These are phyloP conservation scores for Limtongia smithiae DNA, from an alignment of 805 yeast genomes.

Conservation along the genomic window DNA sequence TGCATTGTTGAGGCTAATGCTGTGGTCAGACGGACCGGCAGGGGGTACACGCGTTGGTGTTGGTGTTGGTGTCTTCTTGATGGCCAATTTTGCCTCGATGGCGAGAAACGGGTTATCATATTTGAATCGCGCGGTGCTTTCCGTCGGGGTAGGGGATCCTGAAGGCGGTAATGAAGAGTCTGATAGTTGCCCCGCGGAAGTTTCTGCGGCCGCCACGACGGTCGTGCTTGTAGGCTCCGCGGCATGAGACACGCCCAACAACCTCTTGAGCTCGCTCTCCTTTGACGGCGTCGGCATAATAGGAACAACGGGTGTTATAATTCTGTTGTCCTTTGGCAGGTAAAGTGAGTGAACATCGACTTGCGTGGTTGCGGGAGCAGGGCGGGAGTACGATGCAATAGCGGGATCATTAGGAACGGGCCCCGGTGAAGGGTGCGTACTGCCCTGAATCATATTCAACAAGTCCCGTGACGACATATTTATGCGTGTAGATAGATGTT, in stretches of 20 bases:
- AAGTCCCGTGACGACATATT: conserved; percentile 12
- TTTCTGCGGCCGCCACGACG: background rate
- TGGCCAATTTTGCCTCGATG: conserved; percentile 15
- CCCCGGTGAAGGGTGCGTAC: background rate
- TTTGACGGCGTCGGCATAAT: background rate
- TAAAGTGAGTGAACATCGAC: conserved; percentile 2
- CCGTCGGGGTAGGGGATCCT: background rate
- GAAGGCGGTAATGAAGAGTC: background rate
- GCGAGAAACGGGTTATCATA: conserved; percentile 22
- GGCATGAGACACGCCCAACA: background rate
- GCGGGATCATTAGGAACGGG: conserved; percentile 20
- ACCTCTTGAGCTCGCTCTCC: conserved; percentile 7
- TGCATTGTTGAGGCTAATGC: too few relatives aligned
- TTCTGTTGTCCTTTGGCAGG: background rate
- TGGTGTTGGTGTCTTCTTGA: background rate
- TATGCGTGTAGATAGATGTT: too few relatives aligned
- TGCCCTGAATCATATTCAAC: conserved; percentile 13
- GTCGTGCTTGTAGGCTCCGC: background rate
- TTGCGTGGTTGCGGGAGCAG: conserved; percentile 3
- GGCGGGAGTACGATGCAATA: conserved; percentile 9
- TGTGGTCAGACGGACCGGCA: conserved; percentile 3
- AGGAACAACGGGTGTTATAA: background rate
- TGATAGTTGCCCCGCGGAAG: background rate
- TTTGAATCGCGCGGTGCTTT: conserved; percentile 16
- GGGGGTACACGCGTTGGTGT: conserved; percentile 1